Evolutionary conservation across 1,139 yeast species (phyloP).

Genomic region (Candida anutae): DNA sequence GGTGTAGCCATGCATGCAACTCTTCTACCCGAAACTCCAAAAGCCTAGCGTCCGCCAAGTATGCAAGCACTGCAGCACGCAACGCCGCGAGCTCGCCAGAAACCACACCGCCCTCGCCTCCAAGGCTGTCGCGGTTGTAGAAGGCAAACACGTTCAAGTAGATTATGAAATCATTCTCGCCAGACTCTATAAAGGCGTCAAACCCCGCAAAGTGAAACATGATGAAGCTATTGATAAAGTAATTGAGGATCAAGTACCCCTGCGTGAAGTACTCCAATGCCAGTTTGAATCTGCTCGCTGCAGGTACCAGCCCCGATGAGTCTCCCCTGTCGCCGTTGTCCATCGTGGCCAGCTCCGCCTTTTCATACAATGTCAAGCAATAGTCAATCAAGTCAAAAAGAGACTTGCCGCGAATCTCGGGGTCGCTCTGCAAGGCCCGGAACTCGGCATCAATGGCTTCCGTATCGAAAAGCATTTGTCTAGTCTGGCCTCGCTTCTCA

Average conservation of each 20-base stretch:
- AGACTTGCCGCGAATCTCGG: slow-evolving; percentile 22
- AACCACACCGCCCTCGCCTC: slow-evolving; percentile 13
- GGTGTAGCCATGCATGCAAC: slow-evolving; percentile 33
- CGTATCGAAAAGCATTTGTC: too few species aligned
- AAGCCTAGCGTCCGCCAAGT: slow-evolving; percentile 23
- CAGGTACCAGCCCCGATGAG: too few species aligned
- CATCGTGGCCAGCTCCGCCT: slow-evolving; percentile 14
- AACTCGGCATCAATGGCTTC: neutral
- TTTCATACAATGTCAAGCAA: slow-evolving; percentile 35
- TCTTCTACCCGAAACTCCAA: slow-evolving; percentile 31
- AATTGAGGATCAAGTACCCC: slow-evolving; percentile 37
- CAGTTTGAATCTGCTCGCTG: slow-evolving; percentile 4
- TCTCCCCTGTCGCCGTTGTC: slow-evolving; percentile 1
- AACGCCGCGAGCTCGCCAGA: slow-evolving; percentile 17
- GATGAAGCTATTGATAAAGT: slow-evolving; percentile 36
- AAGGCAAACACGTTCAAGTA: slow-evolving; percentile 39
- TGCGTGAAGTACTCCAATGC: slow-evolving; percentile 21
- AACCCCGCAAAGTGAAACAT: slow-evolving; percentile 40
- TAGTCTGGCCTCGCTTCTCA: too few species aligned
- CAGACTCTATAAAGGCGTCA: slow-evolving; percentile 31
- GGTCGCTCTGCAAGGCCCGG: slow-evolving; percentile 23
- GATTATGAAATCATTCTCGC: slow-evolving; percentile 35
- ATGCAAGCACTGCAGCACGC: slow-evolving; percentile 22
- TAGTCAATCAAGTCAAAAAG: slow-evolving; percentile 38
- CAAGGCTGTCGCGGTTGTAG: slow-evolving; percentile 24